Conservation (phyloP, 2,329 filamentous ascomycete genomes). For the Pestalotiopsis fici region DNA sequence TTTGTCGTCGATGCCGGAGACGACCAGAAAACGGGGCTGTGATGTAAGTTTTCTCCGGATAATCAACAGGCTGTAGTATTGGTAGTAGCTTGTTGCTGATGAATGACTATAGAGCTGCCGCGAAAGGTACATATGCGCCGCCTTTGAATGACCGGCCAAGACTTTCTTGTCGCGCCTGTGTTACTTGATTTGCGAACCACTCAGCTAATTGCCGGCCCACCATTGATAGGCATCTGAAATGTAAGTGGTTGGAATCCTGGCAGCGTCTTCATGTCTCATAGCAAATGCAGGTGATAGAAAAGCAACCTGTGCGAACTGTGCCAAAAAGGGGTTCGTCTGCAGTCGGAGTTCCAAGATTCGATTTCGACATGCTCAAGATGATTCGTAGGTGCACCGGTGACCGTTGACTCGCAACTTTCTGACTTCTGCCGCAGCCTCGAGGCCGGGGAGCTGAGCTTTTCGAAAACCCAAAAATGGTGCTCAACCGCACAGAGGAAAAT, state of each 20-base stretch:
- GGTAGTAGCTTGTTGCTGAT: background rate
- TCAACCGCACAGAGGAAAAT: background rate
- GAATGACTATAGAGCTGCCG: background rate
- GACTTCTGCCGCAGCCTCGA: background rate
- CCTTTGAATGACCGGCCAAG: too few species aligned
- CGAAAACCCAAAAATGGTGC: conserved; percentile 5
- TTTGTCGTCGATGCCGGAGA: background rate
- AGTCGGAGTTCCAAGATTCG: background rate
- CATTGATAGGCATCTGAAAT: conserved; percentile 1
- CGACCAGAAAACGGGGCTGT: conserved; percentile 1
- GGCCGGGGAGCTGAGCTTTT: conserved; percentile 3
- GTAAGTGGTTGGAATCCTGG: background rate
- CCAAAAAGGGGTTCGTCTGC: background rate
- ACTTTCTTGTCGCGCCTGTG: background rate
- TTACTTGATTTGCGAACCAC: background rate
- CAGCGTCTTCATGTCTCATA: background rate
- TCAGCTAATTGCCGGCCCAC: background rate
- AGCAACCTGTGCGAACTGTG: background rate
- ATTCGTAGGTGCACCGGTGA: background rate
- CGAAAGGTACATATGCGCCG: background rate
- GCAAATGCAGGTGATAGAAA: background rate
- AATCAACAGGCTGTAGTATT: background rate
- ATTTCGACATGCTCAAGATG: conserved; percentile 5
- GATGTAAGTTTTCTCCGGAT: background rate
- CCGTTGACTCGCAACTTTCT: background rate